phyloP scores from a whole-genome alignment of 192 early-diverging fungal genomes.

The Paraglomus occultum region DNA sequence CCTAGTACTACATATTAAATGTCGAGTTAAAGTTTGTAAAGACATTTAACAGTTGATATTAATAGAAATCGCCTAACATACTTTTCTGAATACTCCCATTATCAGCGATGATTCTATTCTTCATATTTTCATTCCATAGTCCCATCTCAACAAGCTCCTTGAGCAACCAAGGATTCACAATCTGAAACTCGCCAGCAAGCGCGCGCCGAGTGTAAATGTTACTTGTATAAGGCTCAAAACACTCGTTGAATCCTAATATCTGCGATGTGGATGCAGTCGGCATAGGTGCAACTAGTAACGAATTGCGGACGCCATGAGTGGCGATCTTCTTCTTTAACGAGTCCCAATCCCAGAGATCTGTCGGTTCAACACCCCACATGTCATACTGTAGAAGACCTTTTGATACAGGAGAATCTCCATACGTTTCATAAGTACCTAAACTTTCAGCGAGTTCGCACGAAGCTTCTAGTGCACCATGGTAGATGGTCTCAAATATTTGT shows the following conservation, averaged over 20 bases:
- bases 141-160: slow-evolving; percentile 92
- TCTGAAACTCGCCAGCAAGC: slow-evolving; percentile 96
- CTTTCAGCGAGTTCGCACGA: slow-evolving; percentile 85
- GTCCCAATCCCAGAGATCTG: slow-evolving; percentile 91
- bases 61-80: background rate
- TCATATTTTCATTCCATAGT: slow-evolving; percentile 92
- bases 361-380: slow-evolving; percentile 83
- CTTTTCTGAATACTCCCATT: slow-evolving; percentile 79
- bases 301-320: slow-evolving; percentile 88
- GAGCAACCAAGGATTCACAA: slow-evolving; percentile 95
- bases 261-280: slow-evolving; percentile 97
- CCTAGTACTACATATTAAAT: slow-evolving; percentile 42
- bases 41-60: background rate
- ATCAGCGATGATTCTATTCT: slow-evolving; percentile 91
- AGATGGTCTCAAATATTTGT: slow-evolving; percentile 95
- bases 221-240: slow-evolving; percentile 88
- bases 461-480: slow-evolving; percentile 89
- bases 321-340: slow-evolving; percentile 74
- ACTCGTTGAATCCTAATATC: slow-evolving; percentile 98
- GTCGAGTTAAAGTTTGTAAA: background rate
- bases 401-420: slow-evolving; percentile 83
- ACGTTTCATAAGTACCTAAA: slow-evolving; percentile 83
- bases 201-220: slow-evolving; percentile 98
- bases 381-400: slow-evolving; percentile 93
- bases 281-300: slow-evolving; percentile 94